A percentile compares a stretch with the other conserved stretches of the same genome.
Evolutionary conservation across 2,329 filamentous ascomycete species (phyloP).

Genomic region (Leptographium procerum): DNA sequence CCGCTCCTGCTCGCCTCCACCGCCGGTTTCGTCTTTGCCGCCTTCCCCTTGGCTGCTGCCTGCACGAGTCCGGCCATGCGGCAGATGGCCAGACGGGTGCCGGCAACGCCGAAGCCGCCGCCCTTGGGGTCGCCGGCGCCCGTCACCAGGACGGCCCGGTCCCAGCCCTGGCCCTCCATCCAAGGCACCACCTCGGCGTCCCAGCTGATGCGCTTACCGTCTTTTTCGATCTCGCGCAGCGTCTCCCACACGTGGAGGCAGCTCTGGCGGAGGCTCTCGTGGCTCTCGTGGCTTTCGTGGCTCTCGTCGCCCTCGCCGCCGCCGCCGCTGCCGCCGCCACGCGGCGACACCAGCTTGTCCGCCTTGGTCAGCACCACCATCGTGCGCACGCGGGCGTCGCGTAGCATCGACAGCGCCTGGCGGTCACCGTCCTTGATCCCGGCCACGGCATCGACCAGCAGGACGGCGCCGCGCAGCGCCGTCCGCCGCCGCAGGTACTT

Average conservation of each 20-base stretch:
- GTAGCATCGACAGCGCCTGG: constrained; percentile 34
- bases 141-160: constrained; percentile 21
- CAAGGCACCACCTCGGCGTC: constrained; percentile 9
- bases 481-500: constrained; percentile 37
- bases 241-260: constrained; percentile 21
- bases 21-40: neutral
- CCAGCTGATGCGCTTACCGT: constrained; percentile 4
- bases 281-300: neutral
- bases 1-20: neutral
- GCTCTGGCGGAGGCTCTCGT: constrained; percentile 11
- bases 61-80: constrained; percentile 21
- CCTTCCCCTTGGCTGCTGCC: neutral
- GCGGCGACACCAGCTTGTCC: constrained; percentile 31
- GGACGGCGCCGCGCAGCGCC: constrained; percentile 38
- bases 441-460: constrained; percentile 43
- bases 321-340: neutral
- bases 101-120: constrained; percentile 20
- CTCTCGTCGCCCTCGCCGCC: neutral
- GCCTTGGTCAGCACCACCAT: constrained; percentile 45
- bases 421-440: constrained; percentile 36
- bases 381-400: constrained; percentile 31
- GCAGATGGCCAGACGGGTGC: constrained; percentile 21
- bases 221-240: constrained; percentile 17
- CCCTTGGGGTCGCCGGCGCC: constrained; percentile 21
- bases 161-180: constrained; percentile 19